A percentile compares a stretch with the other conserved stretches of the same genome.
phyloP scores from a whole-genome alignment of 176 grass and related monocot genomes.

The Musa beccarii region DNA sequence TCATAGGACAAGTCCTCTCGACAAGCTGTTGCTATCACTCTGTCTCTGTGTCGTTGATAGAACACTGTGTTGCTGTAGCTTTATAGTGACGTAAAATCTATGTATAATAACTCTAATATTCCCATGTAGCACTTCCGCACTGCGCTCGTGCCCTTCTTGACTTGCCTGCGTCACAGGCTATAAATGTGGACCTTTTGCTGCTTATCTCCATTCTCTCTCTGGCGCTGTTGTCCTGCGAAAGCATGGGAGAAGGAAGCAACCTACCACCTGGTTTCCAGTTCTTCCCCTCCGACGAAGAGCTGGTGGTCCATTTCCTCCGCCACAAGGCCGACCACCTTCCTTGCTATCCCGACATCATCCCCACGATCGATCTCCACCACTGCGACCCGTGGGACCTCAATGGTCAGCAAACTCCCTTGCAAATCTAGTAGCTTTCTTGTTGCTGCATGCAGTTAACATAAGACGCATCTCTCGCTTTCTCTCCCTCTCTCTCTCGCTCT shows the following conservation, averaged over 20 bases:
- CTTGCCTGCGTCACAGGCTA: not conserved
- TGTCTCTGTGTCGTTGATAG: not conserved
- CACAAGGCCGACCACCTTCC: conserved; percentile 54
- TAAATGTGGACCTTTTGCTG: not conserved
- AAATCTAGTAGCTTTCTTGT: conserved; percentile 5
- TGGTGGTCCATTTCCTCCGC: conserved; percentile 80
- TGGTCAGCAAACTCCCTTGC: conserved; percentile 21
- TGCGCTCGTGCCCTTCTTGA: no score
- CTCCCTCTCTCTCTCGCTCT: not conserved
- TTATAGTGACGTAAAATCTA: no score
- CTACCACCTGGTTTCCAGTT: conserved; percentile 94
- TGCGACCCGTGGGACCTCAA: conserved; percentile 82
- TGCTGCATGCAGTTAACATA: not conserved
- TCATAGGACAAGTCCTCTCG: not conserved
- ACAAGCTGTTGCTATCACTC: not conserved
- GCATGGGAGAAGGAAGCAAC: conserved; percentile 51
- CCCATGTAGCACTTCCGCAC: no score
- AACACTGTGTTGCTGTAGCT: not conserved
- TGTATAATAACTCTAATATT: no score
- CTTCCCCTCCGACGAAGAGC: conserved; percentile 85
- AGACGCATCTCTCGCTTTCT: not conserved
- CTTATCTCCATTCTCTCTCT: not conserved
- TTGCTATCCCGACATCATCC: conserved; percentile 65
- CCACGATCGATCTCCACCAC: conserved; percentile 42
- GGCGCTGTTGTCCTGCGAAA: not conserved